phyloP scores from a whole-genome alignment of 1,284 basidiomycete genomes.

The Ganoderma sinense region DNA sequence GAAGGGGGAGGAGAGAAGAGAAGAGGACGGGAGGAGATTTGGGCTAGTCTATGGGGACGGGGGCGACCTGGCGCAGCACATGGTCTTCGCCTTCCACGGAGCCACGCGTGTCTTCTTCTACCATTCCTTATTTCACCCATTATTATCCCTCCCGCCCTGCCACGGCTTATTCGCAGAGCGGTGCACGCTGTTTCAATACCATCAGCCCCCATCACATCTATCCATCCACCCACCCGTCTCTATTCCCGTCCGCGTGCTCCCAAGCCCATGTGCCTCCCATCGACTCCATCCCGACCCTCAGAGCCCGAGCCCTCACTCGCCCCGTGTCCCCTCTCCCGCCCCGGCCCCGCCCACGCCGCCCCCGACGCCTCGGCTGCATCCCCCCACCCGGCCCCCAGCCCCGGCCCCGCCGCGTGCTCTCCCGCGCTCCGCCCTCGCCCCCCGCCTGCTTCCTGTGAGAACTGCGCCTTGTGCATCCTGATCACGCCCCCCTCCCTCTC shows the following conservation, averaged over 20 bases:
- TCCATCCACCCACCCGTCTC: constrained; percentile 27
- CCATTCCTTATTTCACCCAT: constrained; percentile 26
- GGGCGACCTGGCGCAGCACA: constrained; percentile 33
- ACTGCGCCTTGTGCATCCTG: constrained; percentile 25
- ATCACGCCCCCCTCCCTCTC: constrained; percentile 23
- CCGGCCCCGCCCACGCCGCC: background rate
- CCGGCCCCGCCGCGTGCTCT: constrained; percentile 9
- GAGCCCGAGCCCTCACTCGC: background rate
- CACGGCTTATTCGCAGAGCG: constrained; percentile 26
- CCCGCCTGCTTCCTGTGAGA: constrained; percentile 22
- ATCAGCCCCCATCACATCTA: constrained; percentile 32
- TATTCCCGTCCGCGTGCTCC: constrained; percentile 33
- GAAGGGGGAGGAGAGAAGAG: constrained; percentile 31
- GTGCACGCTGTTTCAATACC: constrained; percentile 30
- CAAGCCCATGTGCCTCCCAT: constrained; percentile 30
- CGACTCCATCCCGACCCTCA: constrained; percentile 17
- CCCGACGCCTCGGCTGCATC: background rate
- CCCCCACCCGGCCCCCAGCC: background rate
- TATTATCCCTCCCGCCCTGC: constrained; percentile 21
- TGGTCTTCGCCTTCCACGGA: constrained; percentile 35
- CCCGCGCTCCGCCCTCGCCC: constrained; percentile 14
- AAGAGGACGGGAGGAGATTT: constrained; percentile 25
- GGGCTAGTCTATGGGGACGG: constrained; percentile 29
- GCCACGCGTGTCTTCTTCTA: constrained; percentile 34
- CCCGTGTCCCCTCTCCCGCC: constrained; percentile 10